phyloP scores from a whole-genome alignment of 768 basidiomycete genomes.

The Rhodotorula toruloides region DNA sequence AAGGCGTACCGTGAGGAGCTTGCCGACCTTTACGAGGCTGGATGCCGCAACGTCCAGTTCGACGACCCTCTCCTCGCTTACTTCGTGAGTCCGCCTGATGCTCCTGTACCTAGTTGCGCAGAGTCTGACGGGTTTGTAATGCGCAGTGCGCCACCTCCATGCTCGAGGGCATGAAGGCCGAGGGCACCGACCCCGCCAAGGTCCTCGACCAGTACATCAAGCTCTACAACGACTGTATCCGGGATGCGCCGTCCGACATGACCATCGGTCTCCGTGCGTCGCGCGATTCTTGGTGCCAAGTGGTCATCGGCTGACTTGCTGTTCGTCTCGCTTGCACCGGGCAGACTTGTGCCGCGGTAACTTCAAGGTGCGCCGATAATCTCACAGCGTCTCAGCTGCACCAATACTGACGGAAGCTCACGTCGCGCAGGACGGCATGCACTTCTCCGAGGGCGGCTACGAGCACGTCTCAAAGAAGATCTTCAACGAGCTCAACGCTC shows the following conservation, averaged over 20 bases:
- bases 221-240: slow-evolving; percentile 52
- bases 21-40: slow-evolving; percentile 51
- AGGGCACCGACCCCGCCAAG: slow-evolving; percentile 58
- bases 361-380: slow-evolving; percentile 20
- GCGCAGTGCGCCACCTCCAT: slow-evolving; percentile 56
- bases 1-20: slow-evolving; percentile 53
- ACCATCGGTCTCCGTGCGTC: slow-evolving; percentile 41
- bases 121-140: slow-evolving; percentile 55
- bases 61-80: slow-evolving; percentile 56
- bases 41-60: slow-evolving; percentile 52
- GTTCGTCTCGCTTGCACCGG: no score
- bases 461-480: slow-evolving; percentile 44
- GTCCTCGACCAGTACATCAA: slow-evolving; percentile 64
- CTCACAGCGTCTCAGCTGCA: background rate
- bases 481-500: slow-evolving; percentile 41
- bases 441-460: slow-evolving; percentile 43
- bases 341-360: slow-evolving; percentile 44
- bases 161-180: slow-evolving; percentile 57
- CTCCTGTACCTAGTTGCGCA: no score
- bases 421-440: slow-evolving; percentile 24
- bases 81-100: slow-evolving; percentile 47
- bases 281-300: no score
- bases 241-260: slow-evolving; percentile 41
- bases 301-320: no score
- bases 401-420: background rate